Percentiles rank a stretch among this genome's conserved stretches.
Evolutionary conservation across 192 early-diverging fungal genomes (phyloP).

Genomic region (Entophlyctis helioformis): DNA sequence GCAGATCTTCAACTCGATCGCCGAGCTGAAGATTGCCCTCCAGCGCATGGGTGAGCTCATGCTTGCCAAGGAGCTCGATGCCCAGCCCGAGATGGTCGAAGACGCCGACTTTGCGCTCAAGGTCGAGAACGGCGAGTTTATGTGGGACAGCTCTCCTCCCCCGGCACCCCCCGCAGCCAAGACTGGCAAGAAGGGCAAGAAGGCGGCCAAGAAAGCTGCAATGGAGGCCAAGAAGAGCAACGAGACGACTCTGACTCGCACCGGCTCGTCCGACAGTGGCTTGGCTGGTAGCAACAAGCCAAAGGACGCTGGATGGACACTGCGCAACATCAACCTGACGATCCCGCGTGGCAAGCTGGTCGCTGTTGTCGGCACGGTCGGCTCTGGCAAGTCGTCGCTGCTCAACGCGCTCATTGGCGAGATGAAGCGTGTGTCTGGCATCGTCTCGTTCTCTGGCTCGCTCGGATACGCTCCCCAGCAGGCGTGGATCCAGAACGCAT

Average conservation of each 20-base stretch:
- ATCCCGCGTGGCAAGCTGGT: slow-evolving; percentile 47
- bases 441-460: slow-evolving; percentile 44
- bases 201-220: too few species aligned
- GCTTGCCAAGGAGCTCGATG: slow-evolving; percentile 48
- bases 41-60: slow-evolving; percentile 36
- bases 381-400: slow-evolving; percentile 76
- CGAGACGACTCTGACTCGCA: too few species aligned
- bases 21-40: slow-evolving; percentile 40
- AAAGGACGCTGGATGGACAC: too few species aligned
- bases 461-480: slow-evolving; percentile 72
- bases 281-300: slow-evolving; percentile 22
- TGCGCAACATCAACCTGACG: slow-evolving; percentile 36
- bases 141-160: slow-evolving; percentile 36
- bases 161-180: background rate
- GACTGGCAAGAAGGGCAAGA: slow-evolving; percentile 4
- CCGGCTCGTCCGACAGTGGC: too few species aligned
- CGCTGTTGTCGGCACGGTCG: slow-evolving; percentile 73
- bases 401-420: slow-evolving; percentile 75
- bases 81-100: slow-evolving; percentile 23
- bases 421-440: slow-evolving; percentile 47
- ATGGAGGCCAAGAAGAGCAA: slow-evolving; percentile 4
- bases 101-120: slow-evolving; percentile 29
- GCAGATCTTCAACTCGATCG: slow-evolving; percentile 18
- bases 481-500: slow-evolving; percentile 79
- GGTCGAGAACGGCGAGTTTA: slow-evolving; percentile 38